Base-by-base conservation (phyloP, 208 protist genomes). In the Tritrichomonas foetus region DNA sequence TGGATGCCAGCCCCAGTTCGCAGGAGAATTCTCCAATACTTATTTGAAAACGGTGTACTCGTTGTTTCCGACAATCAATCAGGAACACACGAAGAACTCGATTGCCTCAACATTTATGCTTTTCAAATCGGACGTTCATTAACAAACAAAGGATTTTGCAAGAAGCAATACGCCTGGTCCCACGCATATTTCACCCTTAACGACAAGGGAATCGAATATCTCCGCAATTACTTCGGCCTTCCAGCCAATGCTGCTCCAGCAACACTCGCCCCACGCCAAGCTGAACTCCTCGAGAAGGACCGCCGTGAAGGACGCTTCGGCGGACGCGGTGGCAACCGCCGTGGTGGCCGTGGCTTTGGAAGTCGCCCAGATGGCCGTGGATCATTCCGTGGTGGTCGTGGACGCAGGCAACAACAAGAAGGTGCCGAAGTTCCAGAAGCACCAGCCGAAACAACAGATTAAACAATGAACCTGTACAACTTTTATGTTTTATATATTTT, bases 101-200 rank as follows among this genome's bases (percentile, higher is more conserved):
- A 75, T 3, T 75, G 69, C 69, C 69, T 75, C 69, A 75, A 75
- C 69, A 75, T 75, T 36, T n/a, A n/a, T n/a, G n/a, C n/a, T n/a
- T n/a, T n/a, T n/a, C n/a, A n/a, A n/a, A n/a, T n/a, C n/a, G n/a
- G n/a, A n/a, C n/a, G n/a, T n/a, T n/a, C n/a, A n/a, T n/a, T n/a
- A n/a, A n/a, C n/a, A n/a, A n/a, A n/a, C n/a, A n/a, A n/a, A n/a
- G n/a, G n/a, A n/a, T n/a, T n/a, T n/a, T n/a, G n/a, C n/a, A n/a
- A n/a, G n/a, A n/a, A n/a, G n/a, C n/a, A n/a, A n/a, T n/a, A n/a
- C n/a, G n/a, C n/a, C n/a, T n/a, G n/a, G n/a, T n/a, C n/a, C n/a
- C n/a, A n/a, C n/a, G n/a, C n/a, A n/a, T n/a, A n/a, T n/a, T n/a
- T n/a, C n/a, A n/a, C n/a, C 36, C 69, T 75, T 36, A 75, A 27